Percentiles rank a stretch among this genome's conserved stretches.
Conservation (phyloP, 2,329 filamentous ascomycete genomes). For the Beauveria rudraprayagi region DNA sequence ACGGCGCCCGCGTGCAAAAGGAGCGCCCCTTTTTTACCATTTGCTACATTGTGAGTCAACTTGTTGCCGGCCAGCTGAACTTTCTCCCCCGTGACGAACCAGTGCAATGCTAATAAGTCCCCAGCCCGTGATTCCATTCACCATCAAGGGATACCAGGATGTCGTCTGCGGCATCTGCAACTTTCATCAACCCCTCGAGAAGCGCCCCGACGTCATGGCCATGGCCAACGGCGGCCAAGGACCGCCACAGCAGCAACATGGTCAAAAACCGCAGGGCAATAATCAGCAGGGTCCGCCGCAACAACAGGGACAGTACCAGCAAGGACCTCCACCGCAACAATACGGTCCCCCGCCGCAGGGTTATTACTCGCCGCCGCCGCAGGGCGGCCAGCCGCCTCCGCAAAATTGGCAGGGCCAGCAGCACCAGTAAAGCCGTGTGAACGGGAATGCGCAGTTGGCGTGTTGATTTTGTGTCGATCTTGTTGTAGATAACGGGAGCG, state of each 20-base stretch:
- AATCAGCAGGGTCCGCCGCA: slow-evolving; percentile 15
- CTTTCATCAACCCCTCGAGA: slow-evolving; percentile 60
- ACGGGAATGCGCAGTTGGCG: not conserved
- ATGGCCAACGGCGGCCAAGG: slow-evolving; percentile 36
- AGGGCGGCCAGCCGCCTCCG: slow-evolving; percentile 3
- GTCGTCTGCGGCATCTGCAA: slow-evolving; percentile 69
- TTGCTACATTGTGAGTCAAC: slow-evolving; percentile 58
- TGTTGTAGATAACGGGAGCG: not conserved
- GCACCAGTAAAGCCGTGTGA: slow-evolving; percentile 9
- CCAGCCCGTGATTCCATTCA: slow-evolving; percentile 64
- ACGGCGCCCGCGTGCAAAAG: slow-evolving; percentile 52
- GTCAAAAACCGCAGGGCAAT: slow-evolving; percentile 26
- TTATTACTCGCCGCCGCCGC: slow-evolving; percentile 7
- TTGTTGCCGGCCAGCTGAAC: no score
- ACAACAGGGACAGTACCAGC: not conserved
- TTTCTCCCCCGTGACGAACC: no score
- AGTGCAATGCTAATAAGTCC: not conserved
- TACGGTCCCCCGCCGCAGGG: slow-evolving; percentile 3
- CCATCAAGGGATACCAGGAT: slow-evolving; percentile 58
- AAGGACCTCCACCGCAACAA: not conserved
- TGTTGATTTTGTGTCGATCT: not conserved
- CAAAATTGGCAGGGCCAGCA: slow-evolving; percentile 6
- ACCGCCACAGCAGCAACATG: slow-evolving; percentile 15
- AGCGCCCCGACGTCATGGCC: slow-evolving; percentile 46
- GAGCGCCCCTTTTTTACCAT: slow-evolving; percentile 69